Conservation (phyloP, 1,284 basidiomycete species). For the Baeospora myosura region DNA sequence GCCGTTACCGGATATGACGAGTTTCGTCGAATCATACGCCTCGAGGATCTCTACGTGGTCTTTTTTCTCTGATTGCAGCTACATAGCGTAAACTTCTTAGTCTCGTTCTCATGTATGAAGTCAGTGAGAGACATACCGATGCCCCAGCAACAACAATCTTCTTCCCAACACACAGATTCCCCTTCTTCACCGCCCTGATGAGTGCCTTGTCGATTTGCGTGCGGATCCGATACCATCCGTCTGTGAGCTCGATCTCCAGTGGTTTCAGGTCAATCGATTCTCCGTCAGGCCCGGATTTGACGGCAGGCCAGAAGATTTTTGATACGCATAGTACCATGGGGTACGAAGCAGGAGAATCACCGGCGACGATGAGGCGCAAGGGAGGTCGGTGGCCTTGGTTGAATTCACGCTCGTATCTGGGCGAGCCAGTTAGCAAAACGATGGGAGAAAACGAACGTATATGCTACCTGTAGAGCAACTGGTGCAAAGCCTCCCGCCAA, state of each 20-base stretch:
- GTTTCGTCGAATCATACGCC: conserved; percentile 61
- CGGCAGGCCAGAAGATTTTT: conserved; percentile 49
- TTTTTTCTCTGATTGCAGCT: conserved; percentile 66
- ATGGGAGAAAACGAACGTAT: conserved; percentile 1
- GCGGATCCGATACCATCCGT: conserved; percentile 91
- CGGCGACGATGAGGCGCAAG: conserved; percentile 70
- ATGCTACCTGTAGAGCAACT: conserved; percentile 78
- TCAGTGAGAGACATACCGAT: conserved; percentile 42
- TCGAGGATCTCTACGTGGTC: conserved; percentile 83
- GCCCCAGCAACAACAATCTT: conserved; percentile 83
- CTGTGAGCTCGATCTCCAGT: conserved; percentile 81
- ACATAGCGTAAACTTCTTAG: conserved; percentile 5
- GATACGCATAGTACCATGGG: conserved; percentile 86
- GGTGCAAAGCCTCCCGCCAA: conserved; percentile 72
- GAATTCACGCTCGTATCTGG: conserved; percentile 86
- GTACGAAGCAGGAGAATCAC: conserved; percentile 62
- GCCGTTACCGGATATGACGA: conserved; percentile 78
- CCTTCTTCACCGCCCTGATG: conserved; percentile 58
- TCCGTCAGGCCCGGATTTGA: conserved; percentile 32
- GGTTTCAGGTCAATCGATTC: conserved; percentile 32
- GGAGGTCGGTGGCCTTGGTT: conserved; percentile 75
- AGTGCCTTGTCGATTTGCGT: conserved; percentile 73
- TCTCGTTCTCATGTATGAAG: conserved; percentile 1
- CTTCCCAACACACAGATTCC: conserved; percentile 66
- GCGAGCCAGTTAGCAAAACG: not conserved